Conservation (phyloP, 257 asterid species). For the Hygrophila difformis region DNA sequence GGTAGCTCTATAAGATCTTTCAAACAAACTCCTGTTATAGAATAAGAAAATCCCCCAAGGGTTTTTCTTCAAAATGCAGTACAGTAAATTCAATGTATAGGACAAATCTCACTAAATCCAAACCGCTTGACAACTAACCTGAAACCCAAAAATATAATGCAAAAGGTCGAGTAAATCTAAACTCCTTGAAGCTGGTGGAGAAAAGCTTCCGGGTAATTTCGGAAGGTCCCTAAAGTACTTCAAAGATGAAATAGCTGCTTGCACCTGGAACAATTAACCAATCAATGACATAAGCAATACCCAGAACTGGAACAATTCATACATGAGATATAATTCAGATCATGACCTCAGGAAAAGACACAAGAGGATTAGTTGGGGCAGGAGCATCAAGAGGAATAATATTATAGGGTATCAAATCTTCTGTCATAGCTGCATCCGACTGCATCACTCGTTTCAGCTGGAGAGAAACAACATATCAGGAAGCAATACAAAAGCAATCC, state of each 20-base stretch:
- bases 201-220: slow-evolving; percentile 56
- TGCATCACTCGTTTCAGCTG: slow-evolving; percentile 92
- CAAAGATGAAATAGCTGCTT: slow-evolving; percentile 71
- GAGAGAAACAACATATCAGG: slow-evolving; percentile 16
- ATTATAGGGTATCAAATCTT: slow-evolving; percentile 77
- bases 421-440: slow-evolving; percentile 97
- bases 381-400: slow-evolving; percentile 93
- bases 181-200: slow-evolving; percentile 60
- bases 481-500: slow-evolving; percentile 8
- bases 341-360: slow-evolving; percentile 70
- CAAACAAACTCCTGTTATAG: too few species aligned
- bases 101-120: slow-evolving; percentile 12
- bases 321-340: slow-evolving; percentile 13
- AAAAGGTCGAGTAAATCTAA: slow-evolving; percentile 75
- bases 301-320: neutral
- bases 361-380: slow-evolving; percentile 58
- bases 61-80: too few species aligned
- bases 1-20: too few species aligned
- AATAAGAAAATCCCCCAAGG: too few species aligned
- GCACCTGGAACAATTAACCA: slow-evolving; percentile 45
- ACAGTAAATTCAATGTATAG: neutral
- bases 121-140: slow-evolving; percentile 41
- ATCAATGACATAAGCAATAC: slow-evolving; percentile 13
- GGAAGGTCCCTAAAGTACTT: slow-evolving; percentile 81
- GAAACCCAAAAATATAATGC: slow-evolving; percentile 82